Percentiles rank a stretch among this genome's conserved stretches.
Evolutionary conservation across 345 rosid genomes (phyloP).

Genomic region (Populus euphratica): DNA sequence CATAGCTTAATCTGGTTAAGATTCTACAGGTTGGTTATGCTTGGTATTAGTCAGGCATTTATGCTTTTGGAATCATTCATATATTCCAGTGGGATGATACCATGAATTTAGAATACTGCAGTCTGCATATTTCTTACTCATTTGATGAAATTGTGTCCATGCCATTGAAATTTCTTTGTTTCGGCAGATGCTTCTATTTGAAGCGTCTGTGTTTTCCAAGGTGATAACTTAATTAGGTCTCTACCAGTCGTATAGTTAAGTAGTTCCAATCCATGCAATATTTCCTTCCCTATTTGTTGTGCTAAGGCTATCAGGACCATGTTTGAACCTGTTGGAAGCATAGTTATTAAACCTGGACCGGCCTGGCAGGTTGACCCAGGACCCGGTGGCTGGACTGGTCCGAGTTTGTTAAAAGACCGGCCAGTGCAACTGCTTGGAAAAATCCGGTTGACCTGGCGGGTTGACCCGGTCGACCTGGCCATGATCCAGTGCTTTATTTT

Average conservation of each 20-base stretch:
- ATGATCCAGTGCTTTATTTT: too few species aligned
- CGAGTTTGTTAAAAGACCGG: too few species aligned
- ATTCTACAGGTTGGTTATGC: constrained; percentile 49
- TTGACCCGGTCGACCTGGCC: too few species aligned
- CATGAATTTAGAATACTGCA: constrained; percentile 29
- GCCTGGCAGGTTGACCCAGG: too few species aligned
- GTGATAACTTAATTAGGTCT: constrained; percentile 10
- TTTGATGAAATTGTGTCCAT: constrained; percentile 20
- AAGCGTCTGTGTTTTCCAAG: constrained; percentile 10
- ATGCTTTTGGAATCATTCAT: constrained; percentile 36
- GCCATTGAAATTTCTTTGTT: constrained; percentile 13
- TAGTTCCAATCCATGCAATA: background rate
- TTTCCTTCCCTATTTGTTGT: background rate
- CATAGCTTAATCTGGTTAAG: constrained; percentile 37
- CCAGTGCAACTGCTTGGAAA: too few species aligned
- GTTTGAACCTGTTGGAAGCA: background rate
- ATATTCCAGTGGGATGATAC: constrained; percentile 37
- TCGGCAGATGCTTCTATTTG: constrained; percentile 10
- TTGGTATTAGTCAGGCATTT: constrained; percentile 42
- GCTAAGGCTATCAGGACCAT: background rate
- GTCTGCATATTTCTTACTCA: constrained; percentile 20
- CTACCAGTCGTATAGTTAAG: constrained; percentile 11
- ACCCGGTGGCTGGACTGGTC: too few species aligned
- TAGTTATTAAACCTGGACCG: too few species aligned
- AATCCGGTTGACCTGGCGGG: too few species aligned